A percentile compares a stretch with the other conserved stretches of the same genome.
phyloP scores from a whole-genome alignment of 2,329 filamentous ascomycete species.

The Aspergillus jensenii region DNA sequence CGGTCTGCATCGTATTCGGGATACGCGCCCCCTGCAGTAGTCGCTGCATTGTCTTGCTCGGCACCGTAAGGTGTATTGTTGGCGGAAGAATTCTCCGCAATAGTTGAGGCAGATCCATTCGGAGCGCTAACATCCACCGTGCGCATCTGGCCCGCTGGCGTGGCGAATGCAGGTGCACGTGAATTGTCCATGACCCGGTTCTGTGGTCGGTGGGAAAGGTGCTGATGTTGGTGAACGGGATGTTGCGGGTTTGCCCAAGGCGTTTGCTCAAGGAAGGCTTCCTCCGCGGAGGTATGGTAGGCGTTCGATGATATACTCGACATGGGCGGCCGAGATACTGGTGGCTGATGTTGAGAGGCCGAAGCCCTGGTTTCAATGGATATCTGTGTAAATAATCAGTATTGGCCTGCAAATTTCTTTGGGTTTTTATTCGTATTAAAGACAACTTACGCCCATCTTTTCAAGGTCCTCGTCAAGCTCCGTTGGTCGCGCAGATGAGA shows the following conservation, averaged over 20 bases:
- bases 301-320: slow-evolving; percentile 35
- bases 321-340: slow-evolving; percentile 29
- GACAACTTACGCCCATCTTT: slow-evolving; percentile 75
- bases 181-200: slow-evolving; percentile 34
- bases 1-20: slow-evolving; percentile 36
- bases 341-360: slow-evolving; percentile 26
- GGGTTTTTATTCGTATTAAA: neutral
- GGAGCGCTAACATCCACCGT: slow-evolving; percentile 43
- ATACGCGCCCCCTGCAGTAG: slow-evolving; percentile 23
- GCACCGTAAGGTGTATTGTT: slow-evolving; percentile 45
- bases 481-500: slow-evolving; percentile 67
- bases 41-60: slow-evolving; percentile 33
- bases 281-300: slow-evolving; percentile 62
- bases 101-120: slow-evolving; percentile 48
- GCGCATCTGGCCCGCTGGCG: slow-evolving; percentile 46
- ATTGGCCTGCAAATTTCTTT: neutral
- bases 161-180: slow-evolving; percentile 37
- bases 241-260: slow-evolving; percentile 91
- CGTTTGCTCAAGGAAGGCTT: slow-evolving; percentile 85
- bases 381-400: slow-evolving; percentile 22
- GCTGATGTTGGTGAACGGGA: slow-evolving; percentile 60
- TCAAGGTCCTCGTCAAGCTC: slow-evolving; percentile 86
- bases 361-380: slow-evolving; percentile 27
- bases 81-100: slow-evolving; percentile 46
- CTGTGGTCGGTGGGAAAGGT: slow-evolving; percentile 38